phyloP scores from a whole-genome alignment of 805 yeast species.

The Scheffersomyces amazonensis region DNA sequence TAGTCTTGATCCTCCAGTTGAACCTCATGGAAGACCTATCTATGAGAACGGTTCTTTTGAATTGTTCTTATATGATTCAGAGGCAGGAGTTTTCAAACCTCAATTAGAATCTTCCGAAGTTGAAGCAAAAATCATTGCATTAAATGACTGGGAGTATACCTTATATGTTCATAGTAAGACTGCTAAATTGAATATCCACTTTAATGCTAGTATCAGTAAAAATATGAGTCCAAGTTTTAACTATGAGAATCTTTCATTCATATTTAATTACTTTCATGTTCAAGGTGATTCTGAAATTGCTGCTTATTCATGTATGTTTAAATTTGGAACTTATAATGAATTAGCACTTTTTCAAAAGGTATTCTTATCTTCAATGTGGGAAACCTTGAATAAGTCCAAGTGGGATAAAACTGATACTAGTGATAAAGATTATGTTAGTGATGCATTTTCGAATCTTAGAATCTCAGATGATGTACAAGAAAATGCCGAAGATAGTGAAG shows the following conservation, averaged over 20 bases:
- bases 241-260: constrained; percentile 52
- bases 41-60: constrained; percentile 26
- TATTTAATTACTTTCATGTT: constrained; percentile 52
- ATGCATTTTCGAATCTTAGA: constrained; percentile 44
- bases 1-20: background rate
- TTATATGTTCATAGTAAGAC: constrained; percentile 38
- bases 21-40: constrained; percentile 15
- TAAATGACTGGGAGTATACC: constrained; percentile 51
- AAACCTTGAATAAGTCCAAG: constrained; percentile 46
- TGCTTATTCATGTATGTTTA: constrained; percentile 62
- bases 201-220: constrained; percentile 22
- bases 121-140: constrained; percentile 33
- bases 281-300: constrained; percentile 17
- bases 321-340: constrained; percentile 40
- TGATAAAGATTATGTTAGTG: constrained; percentile 57
- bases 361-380: constrained; percentile 59
- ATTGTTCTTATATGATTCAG: constrained; percentile 59
- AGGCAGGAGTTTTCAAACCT: constrained; percentile 43
- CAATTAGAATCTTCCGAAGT: constrained; percentile 35
- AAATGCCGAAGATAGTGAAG: constrained; percentile 12
- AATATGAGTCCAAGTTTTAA: constrained; percentile 68
- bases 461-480: constrained; percentile 23
- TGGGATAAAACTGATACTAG: constrained; percentile 41
- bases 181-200: background rate
- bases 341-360: constrained; percentile 51